Evolutionary conservation across 352 stramenopile genomes (phyloP).

Genomic region (Vaucheria bursata): DNA sequence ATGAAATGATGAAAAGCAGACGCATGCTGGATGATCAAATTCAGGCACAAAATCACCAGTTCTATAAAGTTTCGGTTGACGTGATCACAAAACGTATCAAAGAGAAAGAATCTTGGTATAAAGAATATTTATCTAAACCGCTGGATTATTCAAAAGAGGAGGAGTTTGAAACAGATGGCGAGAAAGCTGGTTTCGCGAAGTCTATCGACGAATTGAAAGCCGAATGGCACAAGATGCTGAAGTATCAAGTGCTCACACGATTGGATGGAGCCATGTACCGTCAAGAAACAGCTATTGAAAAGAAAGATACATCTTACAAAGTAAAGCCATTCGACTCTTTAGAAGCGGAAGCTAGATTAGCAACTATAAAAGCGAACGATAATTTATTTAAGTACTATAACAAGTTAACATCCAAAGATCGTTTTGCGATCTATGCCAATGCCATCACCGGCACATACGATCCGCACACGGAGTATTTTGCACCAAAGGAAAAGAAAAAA

Average conservation of each 20-base stretch:
- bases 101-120: neutral
- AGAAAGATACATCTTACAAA: conserved; percentile 1
- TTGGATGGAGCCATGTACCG: neutral
- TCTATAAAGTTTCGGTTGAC: neutral
- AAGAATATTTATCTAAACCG: conserved; percentile 2
- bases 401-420: neutral
- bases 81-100: neutral
- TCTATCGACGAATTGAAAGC: neutral
- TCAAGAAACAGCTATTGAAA: neutral
- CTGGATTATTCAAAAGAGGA: neutral
- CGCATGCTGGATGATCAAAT: neutral
- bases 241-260: neutral
- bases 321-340: neutral
- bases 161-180: neutral
- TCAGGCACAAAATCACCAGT: neutral
- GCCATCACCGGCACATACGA: neutral
- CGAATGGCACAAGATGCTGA: neutral
- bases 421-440: neutral
- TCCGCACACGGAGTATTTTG: conserved; percentile 1
- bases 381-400: neutral
- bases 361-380: neutral
- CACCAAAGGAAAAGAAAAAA: neutral
- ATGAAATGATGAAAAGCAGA: neutral
- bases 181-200: neutral
- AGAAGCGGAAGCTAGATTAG: neutral